Percentiles rank a stretch among this genome's conserved stretches.
phyloP scores from a whole-genome alignment of 83 land plant genomes.

The Diphasiastrum complanatum region DNA sequence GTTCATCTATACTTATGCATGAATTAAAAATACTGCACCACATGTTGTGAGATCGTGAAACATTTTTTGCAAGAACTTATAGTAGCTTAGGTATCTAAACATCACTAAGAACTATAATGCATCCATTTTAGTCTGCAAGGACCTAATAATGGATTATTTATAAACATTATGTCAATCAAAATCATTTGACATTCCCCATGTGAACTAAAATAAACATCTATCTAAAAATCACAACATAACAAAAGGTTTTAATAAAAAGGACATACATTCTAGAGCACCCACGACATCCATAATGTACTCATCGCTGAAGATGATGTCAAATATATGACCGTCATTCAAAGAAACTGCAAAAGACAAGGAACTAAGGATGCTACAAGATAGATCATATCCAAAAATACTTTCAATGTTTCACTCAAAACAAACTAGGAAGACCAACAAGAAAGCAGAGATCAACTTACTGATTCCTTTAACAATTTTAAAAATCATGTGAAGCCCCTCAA shows the following conservation, averaged over 20 bases:
- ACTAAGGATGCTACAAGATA: too few relatives aligned
- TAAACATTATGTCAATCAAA: too few relatives aligned
- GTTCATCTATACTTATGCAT: too few relatives aligned
- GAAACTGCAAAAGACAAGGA: constrained; percentile 55
- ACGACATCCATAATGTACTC: constrained; percentile 83
- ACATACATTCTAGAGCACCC: constrained; percentile 88
- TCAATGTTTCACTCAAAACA: not conserved
- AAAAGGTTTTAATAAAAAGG: not conserved
- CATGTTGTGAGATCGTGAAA: too few relatives aligned
- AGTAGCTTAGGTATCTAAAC: too few relatives aligned
- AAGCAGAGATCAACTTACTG: constrained; percentile 37
- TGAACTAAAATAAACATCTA: too few relatives aligned
- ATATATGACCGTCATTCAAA: constrained; percentile 64
- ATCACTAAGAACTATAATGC: too few relatives aligned
- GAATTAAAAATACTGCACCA: too few relatives aligned
- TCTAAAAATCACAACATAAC: not conserved
- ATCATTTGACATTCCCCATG: too few relatives aligned
- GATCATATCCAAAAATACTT: not conserved
- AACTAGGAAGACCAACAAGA: not conserved
- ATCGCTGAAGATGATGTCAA: constrained; percentile 78
- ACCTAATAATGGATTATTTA: too few relatives aligned
- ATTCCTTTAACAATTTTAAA: constrained; percentile 77
- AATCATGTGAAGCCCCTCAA: constrained; percentile 75
- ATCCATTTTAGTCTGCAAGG: too few relatives aligned
- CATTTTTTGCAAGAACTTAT: too few relatives aligned